These are phyloP conservation scores for Fusarium ramigenum DNA, from an alignment of 2,329 filamentous ascomycete genomes.

Conservation along the genomic window DNA sequence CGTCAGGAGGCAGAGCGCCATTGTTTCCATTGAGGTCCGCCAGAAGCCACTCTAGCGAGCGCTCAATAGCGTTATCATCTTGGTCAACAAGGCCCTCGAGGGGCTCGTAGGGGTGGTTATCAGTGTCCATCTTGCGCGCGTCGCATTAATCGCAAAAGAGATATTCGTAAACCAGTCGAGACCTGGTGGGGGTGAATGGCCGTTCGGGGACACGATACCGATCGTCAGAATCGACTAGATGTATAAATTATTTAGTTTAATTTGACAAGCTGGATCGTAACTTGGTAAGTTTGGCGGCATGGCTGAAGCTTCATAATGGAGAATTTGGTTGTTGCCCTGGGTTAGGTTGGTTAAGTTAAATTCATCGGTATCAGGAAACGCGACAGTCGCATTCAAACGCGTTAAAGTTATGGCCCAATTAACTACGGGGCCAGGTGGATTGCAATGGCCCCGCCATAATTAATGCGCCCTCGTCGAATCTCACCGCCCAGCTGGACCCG, in stretches of 20 bases:
- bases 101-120: constrained; percentile 13
- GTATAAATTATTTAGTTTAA: background rate
- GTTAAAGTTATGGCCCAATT: constrained; percentile 30
- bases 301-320: constrained; percentile 2
- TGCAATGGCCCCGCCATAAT: background rate
- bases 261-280: background rate
- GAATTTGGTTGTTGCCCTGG: background rate
- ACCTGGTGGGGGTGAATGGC: background rate
- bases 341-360: background rate
- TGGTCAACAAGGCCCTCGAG: background rate
- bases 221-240: background rate
- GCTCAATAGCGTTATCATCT: constrained; percentile 9
- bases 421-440: background rate
- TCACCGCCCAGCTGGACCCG: constrained; percentile 19
- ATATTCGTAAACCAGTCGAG: background rate
- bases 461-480: background rate
- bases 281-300: background rate
- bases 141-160: background rate
- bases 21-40: constrained; percentile 1
- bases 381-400: constrained; percentile 34
- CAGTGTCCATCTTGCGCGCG: constrained; percentile 27
- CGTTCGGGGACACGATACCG: background rate
- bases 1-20: background rate
- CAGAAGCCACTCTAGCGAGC: constrained; percentile 11
- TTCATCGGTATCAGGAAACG: constrained; percentile 27